Conservation (phyloP, 2,329 filamentous ascomycete genomes). For the Pseudogymnoascus sp. region DNA sequence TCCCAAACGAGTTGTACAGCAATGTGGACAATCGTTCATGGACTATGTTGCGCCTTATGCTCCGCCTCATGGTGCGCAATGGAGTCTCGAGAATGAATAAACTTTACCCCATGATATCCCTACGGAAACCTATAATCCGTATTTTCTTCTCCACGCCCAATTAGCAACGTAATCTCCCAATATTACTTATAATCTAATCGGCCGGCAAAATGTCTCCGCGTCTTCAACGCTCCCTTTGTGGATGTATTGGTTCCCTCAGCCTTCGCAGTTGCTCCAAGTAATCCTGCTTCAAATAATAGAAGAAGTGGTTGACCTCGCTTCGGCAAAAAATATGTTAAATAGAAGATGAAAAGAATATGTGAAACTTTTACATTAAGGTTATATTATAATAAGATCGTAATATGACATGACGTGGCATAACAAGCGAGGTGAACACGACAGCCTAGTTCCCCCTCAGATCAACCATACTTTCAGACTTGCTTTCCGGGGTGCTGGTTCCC, state of each 20-base stretch:
- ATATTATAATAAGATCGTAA: neutral
- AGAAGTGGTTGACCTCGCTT: neutral
- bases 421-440: neutral
- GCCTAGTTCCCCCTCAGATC: neutral
- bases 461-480: conserved; percentile 1
- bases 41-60: neutral
- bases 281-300: neutral
- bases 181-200: neutral
- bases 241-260: neutral
- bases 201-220: neutral
- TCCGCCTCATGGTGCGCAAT: neutral
- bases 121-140: neutral
- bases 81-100: neutral
- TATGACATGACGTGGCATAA: neutral
- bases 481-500: neutral
- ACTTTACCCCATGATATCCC: neutral
- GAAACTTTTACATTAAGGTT: neutral
- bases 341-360: neutral
- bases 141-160: neutral
- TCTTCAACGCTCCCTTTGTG: neutral
- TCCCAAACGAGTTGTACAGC: neutral
- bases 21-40: neutral
- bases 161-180: neutral
- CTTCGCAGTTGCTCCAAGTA: neutral
- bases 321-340: neutral